Conservation (phyloP, 2,329 filamentous ascomycete genomes). For the Diaporthe helianthi region DNA sequence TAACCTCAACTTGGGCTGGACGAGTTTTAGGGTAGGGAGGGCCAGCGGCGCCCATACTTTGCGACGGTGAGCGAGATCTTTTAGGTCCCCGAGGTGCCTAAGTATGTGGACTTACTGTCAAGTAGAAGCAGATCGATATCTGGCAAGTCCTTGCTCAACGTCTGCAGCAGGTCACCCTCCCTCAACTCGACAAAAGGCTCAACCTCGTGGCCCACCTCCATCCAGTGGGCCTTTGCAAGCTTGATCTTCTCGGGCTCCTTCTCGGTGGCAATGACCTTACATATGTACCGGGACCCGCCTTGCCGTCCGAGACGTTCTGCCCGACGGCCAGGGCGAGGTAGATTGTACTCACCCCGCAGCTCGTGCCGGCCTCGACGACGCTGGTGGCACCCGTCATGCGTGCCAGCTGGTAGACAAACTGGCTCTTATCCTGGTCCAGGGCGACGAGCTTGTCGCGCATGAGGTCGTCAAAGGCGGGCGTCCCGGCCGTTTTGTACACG, state of each 20-base stretch:
- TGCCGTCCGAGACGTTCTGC: slow-evolving; percentile 19
- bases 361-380: slow-evolving; percentile 35
- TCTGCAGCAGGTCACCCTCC: slow-evolving; percentile 49
- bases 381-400: slow-evolving; percentile 37
- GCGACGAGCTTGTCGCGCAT: slow-evolving; percentile 53
- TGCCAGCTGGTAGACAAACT: slow-evolving; percentile 51
- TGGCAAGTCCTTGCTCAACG: slow-evolving; percentile 41
- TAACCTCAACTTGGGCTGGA: slow-evolving; percentile 43
- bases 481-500: slow-evolving; percentile 3
- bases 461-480: slow-evolving; percentile 3
- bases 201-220: slow-evolving; percentile 42
- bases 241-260: slow-evolving; percentile 31
- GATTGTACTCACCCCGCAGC: slow-evolving; percentile 35
- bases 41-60: slow-evolving; percentile 42
- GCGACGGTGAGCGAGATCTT: background rate
- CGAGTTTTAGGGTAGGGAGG: slow-evolving; percentile 47
- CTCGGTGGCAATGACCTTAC: slow-evolving; percentile 35
- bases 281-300: background rate
- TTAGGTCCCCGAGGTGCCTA: too few species aligned
- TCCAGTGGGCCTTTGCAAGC: slow-evolving; percentile 43
- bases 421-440: slow-evolving; percentile 52
- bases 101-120: slow-evolving; percentile 49
- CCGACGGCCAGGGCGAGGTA: slow-evolving; percentile 35
- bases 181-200: slow-evolving; percentile 46
- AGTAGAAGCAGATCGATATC: slow-evolving; percentile 48